Evolutionary conservation across 2,329 filamentous ascomycete genomes (phyloP), one percentile per base, ranked within the genome.

Genomic region (Monosporascus sp.): DNA sequence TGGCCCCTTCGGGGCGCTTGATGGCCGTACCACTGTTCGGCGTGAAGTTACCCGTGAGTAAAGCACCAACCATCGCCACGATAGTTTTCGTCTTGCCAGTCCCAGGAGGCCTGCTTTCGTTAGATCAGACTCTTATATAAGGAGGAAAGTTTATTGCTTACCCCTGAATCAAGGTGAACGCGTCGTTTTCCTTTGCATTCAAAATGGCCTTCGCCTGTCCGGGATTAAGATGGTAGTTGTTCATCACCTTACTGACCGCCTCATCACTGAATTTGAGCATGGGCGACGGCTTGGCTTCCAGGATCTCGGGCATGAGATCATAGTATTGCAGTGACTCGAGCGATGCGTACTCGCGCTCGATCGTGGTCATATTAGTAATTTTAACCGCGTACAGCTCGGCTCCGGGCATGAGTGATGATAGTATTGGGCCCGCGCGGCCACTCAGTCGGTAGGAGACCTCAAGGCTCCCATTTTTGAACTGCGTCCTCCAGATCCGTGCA

Each of bases 41-140:
- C 50, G 76, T 74, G 50, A 83, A 78, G 49, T 62, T 70, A 40
- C 82, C 81, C 6, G 85, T 88, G 45, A 96, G 71, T 17, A 99
- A 77, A 38, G 91, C 90, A 37, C 94, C 94, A 24, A 97, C 92
- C 78, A 99, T 95, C 34, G 93, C 94, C 52, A 96, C 84, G 56
- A 99, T 99, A 0, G 94, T 99, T 70, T 99, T 99, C 0, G 94
- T 99, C 75, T 99, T 99, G 66, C 93, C 94, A 4, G 94, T 97
- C 70, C 94, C 94, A 1, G 94, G 94, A 49, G 94, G 94, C 52
- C 90, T 87, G 52, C 41, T 52, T 6, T 48, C 59, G 69, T 72
- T 68, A 74, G 68, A 54, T 50, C 58, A 56, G 57, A 53, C 55
- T 46, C 44, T 47, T 20, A 49, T 49, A 51, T 14, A 45, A 43